Conservation (phyloP, 2,329 filamentous ascomycete species). For the Trichoderma pleuroti region DNA sequence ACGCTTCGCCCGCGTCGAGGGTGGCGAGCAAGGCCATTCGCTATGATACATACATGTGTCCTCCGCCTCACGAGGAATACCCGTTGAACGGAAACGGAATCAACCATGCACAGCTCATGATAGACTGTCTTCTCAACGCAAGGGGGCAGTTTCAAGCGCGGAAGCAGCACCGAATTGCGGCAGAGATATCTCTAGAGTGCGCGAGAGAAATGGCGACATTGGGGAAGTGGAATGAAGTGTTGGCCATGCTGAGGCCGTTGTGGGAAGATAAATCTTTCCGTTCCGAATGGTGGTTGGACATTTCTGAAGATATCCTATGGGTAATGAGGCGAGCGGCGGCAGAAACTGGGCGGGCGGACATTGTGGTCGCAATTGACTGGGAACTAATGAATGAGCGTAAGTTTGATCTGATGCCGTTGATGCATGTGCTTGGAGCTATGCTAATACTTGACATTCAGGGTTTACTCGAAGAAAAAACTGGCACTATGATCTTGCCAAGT, state of each 20-base stretch:
- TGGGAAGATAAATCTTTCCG: conserved; percentile 58
- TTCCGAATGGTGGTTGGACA: conserved; percentile 56
- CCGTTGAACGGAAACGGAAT: conserved; percentile 50
- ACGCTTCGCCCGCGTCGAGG: conserved; percentile 44
- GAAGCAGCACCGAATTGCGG: conserved; percentile 50
- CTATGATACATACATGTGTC: conserved; percentile 66
- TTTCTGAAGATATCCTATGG: conserved; percentile 60
- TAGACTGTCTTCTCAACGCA: conserved; percentile 50
- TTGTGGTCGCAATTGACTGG: conserved; percentile 62
- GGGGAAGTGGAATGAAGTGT: conserved; percentile 51
- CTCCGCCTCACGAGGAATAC: conserved; percentile 58
- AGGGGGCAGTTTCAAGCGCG: conserved; percentile 52
- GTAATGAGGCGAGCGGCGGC: conserved; percentile 55
- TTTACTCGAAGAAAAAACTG: conserved; percentile 54
- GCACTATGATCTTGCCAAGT: conserved; percentile 59
- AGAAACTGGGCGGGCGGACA: conserved; percentile 48
- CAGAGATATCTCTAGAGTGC: conserved; percentile 56
- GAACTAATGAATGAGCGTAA: conserved; percentile 58
- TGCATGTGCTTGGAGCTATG: not conserved
- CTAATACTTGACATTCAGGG: conserved; percentile 33
- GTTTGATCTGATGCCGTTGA: conserved; percentile 26
- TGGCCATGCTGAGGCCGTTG: conserved; percentile 52
- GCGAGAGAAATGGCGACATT: conserved; percentile 52
- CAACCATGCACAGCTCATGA: conserved; percentile 54
- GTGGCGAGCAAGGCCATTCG: conserved; percentile 48